These are phyloP conservation scores for Camelina neglecta DNA, from an alignment of 345 rosid genomes.

Conservation along the genomic window DNA sequence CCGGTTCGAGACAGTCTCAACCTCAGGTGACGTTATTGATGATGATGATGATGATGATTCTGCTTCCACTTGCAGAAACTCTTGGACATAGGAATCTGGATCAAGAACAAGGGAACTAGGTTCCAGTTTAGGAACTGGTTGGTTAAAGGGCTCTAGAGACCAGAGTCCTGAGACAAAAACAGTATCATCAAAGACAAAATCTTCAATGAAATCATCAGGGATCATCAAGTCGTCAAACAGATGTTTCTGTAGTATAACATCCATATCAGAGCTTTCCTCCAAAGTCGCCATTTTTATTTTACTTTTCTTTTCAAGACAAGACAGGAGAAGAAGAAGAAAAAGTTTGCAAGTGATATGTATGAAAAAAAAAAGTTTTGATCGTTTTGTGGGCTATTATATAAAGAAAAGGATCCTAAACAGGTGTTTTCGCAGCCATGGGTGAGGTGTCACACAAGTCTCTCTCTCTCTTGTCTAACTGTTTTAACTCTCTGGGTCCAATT, in stretches of 20 bases:
- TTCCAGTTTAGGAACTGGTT: constrained; percentile 43
- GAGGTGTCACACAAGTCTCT: constrained; percentile 36
- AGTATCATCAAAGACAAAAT: constrained; percentile 43
- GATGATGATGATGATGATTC: constrained; percentile 36
- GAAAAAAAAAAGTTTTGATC: constrained; percentile 24
- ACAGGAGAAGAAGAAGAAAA: background rate
- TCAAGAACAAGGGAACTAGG: constrained; percentile 48
- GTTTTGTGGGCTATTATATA: constrained; percentile 34
- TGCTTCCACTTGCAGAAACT: constrained; percentile 37
- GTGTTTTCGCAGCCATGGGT: constrained; percentile 32
- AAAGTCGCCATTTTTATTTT: constrained; percentile 41
- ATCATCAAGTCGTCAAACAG: constrained; percentile 64
- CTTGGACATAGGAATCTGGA: constrained; percentile 27
- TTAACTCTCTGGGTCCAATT: constrained; percentile 22
- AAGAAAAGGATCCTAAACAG: constrained; percentile 29
- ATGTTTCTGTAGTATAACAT: constrained; percentile 55
- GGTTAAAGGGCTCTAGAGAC: constrained; percentile 45
- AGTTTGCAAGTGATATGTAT: constrained; percentile 27
- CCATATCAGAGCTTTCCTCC: constrained; percentile 50
- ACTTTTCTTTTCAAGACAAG: constrained; percentile 18
- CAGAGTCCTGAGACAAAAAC: constrained; percentile 40
- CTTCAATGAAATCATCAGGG: constrained; percentile 47
- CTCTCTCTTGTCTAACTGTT: constrained; percentile 13
- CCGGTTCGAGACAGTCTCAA: constrained; percentile 33
- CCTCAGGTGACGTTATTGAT: constrained; percentile 41